These are phyloP conservation scores for Isoetes taiwanensis DNA, from an alignment of 75 land plant genomes.

Conservation along the genomic window DNA sequence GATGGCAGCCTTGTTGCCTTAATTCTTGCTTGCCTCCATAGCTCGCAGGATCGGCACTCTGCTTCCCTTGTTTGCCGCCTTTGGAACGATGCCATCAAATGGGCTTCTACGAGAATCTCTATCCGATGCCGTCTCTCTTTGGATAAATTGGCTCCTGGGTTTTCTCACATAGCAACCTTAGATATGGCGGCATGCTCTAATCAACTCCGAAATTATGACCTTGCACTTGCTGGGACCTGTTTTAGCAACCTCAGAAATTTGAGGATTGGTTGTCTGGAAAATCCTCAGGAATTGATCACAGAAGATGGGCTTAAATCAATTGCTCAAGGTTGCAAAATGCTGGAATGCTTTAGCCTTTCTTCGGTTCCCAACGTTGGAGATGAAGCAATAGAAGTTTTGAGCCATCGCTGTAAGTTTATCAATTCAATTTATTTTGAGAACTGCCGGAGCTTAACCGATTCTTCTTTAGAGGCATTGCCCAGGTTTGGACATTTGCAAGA, in stretches of 20 bases:
- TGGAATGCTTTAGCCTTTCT: constrained; percentile 15
- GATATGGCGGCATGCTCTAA: constrained; percentile 18
- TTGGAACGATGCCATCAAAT: constrained; percentile 31
- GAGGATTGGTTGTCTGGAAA: constrained; percentile 13
- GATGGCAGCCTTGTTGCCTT: constrained; percentile 16
- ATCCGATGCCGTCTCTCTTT: constrained; percentile 12
- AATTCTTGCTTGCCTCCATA: constrained; percentile 7
- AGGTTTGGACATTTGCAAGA: constrained; percentile 16
- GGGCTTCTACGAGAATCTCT: constrained; percentile 1
- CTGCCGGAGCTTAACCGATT: constrained; percentile 16
- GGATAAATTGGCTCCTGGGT: constrained; percentile 1
- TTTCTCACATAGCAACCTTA: constrained; percentile 10
- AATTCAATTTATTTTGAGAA: constrained; percentile 9
- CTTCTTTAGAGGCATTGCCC: constrained; percentile 13
- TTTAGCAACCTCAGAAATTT: constrained; percentile 2
- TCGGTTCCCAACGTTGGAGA: constrained; percentile 16
- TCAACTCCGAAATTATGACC: constrained; percentile 17
- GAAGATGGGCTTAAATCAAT: constrained; percentile 20
- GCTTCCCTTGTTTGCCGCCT: constrained; percentile 26
- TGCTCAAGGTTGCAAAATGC: constrained; percentile 7
- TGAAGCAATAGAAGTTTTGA: constrained; percentile 10
- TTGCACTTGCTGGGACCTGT: constrained; percentile 2
- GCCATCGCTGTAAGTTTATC: constrained; percentile 8
- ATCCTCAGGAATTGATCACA: constrained; percentile 14
- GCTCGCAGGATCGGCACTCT: constrained; percentile 13